Base-by-base conservation (phyloP, 495 filamentous ascomycete species). In the Penicillium nucicola region DNA sequence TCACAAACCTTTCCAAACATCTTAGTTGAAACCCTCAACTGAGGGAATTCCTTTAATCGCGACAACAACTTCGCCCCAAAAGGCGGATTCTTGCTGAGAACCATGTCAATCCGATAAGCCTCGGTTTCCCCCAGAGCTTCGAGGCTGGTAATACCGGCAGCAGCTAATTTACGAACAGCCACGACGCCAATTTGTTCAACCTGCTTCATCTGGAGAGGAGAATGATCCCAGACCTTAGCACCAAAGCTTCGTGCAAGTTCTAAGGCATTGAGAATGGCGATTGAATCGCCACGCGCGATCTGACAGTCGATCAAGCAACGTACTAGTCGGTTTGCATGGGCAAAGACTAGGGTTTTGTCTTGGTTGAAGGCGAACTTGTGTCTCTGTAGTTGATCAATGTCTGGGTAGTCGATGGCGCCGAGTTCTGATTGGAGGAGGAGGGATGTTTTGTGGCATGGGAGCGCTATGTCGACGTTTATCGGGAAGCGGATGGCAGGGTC, bases 301-400 rank as follows among this genome's bases (percentile, higher is more conserved):
- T 89, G 83, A 56, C 91, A 96, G 64, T 97, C 93, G 40, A 95
- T 81, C 8, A 96, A 78, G 55, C 91, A 96, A 7, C 89, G 83
- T 14, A 92, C 79, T 0, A 97, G 67, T 6, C 91, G 81, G 54
- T 85, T 83, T 5, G 88, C 71, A 44, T 88, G 81, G 18, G 86
- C 79, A 56, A 97, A 90, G 19, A 97, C 78, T 8, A 83, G 57
- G 14, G 39, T 68, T 57, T 84, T 88, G n/a, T 97, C 91, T 42
- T 83, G 78, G 14, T 78, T 66, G 44, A 88, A 81, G 34, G 86
- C 78, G 13, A 74, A 72, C 40, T 76, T 84, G 48, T 84, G 74
- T 42, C 84, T 87, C 11, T 74, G 68, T 19, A 77, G 78, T 22
- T 85, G 80, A 19, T 86, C 79, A 2, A 82, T 79, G 30, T 67